Percentiles rank a stretch among this genome's conserved stretches.
Conservation (phyloP, 2,329 filamentous ascomycete species). For the Colletotrichum spinosum region DNA sequence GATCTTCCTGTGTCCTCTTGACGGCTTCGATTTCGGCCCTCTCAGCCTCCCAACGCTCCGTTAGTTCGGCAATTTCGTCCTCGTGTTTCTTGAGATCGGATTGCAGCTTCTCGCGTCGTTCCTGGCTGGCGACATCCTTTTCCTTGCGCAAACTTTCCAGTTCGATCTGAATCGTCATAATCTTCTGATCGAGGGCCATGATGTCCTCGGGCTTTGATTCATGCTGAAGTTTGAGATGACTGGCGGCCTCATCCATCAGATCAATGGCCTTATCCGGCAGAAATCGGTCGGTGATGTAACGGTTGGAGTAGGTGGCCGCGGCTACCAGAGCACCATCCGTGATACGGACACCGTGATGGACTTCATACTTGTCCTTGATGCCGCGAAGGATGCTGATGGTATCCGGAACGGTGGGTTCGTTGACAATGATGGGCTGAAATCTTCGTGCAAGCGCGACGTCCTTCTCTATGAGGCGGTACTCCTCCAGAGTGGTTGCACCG, state of each 20-base stretch:
- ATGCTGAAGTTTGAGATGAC: conserved; percentile 89
- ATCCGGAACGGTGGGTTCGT: conserved; percentile 89
- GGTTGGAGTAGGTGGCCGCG: conserved; percentile 90
- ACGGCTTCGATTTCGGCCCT: conserved; percentile 85
- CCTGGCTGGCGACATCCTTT: conserved; percentile 88
- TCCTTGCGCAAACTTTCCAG: conserved; percentile 95
- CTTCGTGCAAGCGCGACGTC: conserved; percentile 91
- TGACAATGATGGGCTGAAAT: conserved; percentile 95
- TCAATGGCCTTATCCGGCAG: conserved; percentile 98
- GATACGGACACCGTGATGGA: conserved; percentile 95
- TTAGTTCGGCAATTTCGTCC: conserved; percentile 80
- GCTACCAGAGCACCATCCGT: conserved; percentile 93
- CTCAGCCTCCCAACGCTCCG: conserved; percentile 90
- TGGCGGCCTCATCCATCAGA: conserved; percentile 94
- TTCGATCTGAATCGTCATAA: conserved; percentile 98
- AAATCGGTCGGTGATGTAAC: conserved; percentile 96
- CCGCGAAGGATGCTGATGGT: conserved; percentile 95
- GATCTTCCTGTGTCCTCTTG: conserved; percentile 87
- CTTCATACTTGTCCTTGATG: conserved; percentile 97
- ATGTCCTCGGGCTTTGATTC: conserved; percentile 98
- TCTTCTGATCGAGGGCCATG: conserved; percentile 89
- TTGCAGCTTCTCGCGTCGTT: conserved; percentile 88
- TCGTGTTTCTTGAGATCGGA: conserved; percentile 80
- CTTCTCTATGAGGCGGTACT: conserved; percentile 95
- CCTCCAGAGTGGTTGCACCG: conserved; percentile 91